Evolutionary conservation across 805 yeast genomes (phyloP).

Genomic region (Starmerella asiatica): DNA sequence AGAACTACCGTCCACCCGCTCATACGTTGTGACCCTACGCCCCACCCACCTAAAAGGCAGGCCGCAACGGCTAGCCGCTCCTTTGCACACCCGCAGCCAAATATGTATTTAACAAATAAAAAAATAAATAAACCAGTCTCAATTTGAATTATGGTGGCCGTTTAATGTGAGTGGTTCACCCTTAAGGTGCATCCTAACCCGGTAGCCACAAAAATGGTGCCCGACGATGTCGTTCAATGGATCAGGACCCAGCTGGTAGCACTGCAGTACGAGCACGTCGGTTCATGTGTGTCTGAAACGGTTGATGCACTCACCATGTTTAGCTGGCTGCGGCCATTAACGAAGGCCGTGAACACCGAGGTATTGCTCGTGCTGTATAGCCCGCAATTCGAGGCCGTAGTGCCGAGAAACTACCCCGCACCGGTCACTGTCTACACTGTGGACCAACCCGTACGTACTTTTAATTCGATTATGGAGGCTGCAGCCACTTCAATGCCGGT

Average conservation of each 20-base stretch:
- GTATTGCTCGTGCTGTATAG: constrained; percentile 42
- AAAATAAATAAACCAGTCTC: too few species aligned
- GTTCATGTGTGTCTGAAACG: constrained; percentile 48
- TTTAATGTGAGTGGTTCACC: too few species aligned
- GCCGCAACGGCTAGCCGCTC: too few species aligned
- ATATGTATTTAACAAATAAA: too few species aligned
- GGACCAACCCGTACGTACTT: too few species aligned
- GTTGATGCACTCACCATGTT: constrained; percentile 39
- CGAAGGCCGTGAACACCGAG: constrained; percentile 42
- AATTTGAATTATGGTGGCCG: too few species aligned
- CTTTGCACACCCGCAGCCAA: too few species aligned
- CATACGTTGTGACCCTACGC: constrained; percentile 23
- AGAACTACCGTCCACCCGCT: constrained; percentile 57
- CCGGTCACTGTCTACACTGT: neutral
- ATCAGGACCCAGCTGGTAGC: constrained; percentile 42
- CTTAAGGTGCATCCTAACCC: too few species aligned
- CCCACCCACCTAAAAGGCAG: too few species aligned
- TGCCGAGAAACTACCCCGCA: neutral
- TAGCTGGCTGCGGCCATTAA: constrained; percentile 50
- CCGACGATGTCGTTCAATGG: constrained; percentile 31
- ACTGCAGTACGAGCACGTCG: constrained; percentile 43
- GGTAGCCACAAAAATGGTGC: too few species aligned
- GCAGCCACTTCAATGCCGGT: too few species aligned
- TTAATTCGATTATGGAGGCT: neutral
- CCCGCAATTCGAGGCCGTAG: neutral